Percentiles rank a stretch among this genome's conserved stretches.
phyloP scores from a whole-genome alignment of 2,329 filamentous ascomycete genomes.

The Mycosphaerelloides madeirae region DNA sequence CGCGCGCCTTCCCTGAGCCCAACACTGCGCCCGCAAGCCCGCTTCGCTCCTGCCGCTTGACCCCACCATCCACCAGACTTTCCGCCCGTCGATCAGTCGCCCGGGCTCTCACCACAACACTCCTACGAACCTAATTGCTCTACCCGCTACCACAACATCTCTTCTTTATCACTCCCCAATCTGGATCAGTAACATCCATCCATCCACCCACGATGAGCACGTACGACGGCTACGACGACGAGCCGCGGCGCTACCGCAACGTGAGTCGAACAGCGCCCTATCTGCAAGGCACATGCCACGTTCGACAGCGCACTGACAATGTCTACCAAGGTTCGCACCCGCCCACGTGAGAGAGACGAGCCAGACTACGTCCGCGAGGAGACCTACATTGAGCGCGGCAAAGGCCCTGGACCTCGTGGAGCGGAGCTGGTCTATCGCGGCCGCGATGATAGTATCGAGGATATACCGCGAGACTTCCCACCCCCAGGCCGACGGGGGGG shows the following conservation, averaged over 20 bases:
- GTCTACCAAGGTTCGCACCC: conserved; percentile 30
- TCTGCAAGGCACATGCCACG: neutral
- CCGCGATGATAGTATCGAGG: conserved; percentile 78
- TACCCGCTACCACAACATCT: conserved; percentile 3
- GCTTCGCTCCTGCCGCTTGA: neutral
- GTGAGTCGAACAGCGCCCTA: conserved; percentile 15
- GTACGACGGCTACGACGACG: conserved; percentile 46
- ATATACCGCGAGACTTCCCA: conserved; percentile 78
- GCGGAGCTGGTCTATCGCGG: conserved; percentile 47
- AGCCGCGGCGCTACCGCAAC: conserved; percentile 41
- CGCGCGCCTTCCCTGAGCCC: neutral
- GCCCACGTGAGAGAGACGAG: conserved; percentile 45
- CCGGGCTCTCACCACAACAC: neutral
- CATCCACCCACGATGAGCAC: conserved; percentile 40
- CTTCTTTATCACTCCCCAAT: conserved; percentile 6
- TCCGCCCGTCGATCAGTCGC: neutral
- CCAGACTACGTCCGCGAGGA: conserved; percentile 49
- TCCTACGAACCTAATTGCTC: conserved; percentile 8
- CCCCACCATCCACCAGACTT: neutral
- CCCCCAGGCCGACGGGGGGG: conserved; percentile 48
- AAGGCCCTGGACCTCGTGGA: conserved; percentile 36
- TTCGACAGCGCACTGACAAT: conserved; percentile 9
- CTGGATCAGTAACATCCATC: conserved; percentile 9
- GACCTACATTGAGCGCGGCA: conserved; percentile 46
- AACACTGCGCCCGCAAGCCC: too few species aligned